A percentile compares a stretch with the other conserved stretches of the same genome.
phyloP scores from a whole-genome alignment of 495 filamentous ascomycete species.

The Aspergillus kassunensis region DNA sequence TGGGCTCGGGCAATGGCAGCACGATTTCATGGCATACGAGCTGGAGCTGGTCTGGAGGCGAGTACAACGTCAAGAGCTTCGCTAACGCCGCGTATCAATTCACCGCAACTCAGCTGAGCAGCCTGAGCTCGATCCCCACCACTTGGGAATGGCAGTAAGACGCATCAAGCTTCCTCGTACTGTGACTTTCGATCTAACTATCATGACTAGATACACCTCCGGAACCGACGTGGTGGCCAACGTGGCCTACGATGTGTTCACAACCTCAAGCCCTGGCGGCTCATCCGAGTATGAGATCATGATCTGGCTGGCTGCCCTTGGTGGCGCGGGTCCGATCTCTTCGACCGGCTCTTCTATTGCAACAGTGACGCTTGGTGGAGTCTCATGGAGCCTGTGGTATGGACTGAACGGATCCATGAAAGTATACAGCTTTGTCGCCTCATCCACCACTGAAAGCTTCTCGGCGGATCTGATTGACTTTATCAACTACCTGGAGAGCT shows the following conservation, averaged over 20 bases:
- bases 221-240: constrained; percentile 53
- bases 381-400: constrained; percentile 49
- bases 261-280: constrained; percentile 41
- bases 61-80: constrained; percentile 55
- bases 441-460: constrained; percentile 44
- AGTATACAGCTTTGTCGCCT: constrained; percentile 61
- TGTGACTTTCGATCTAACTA: not conserved
- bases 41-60: constrained; percentile 54
- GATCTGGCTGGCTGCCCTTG: constrained; percentile 63
- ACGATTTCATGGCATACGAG: constrained; percentile 53
- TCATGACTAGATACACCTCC: constrained; percentile 48
- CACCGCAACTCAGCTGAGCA: constrained; percentile 43
- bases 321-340: constrained; percentile 61
- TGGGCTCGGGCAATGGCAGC: constrained; percentile 43
- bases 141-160: constrained; percentile 52
- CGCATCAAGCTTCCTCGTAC: not conserved
- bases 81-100: constrained; percentile 50
- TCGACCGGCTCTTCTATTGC: constrained; percentile 51
- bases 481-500: constrained; percentile 51
- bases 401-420: constrained; percentile 54
- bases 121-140: constrained; percentile 47
- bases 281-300: constrained; percentile 62
- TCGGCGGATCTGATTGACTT: constrained; percentile 54
- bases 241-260: constrained; percentile 65
- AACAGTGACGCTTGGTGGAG: constrained; percentile 48